Conservation (phyloP, 179 eudicot genomes). For the Silene vulgaris region DNA sequence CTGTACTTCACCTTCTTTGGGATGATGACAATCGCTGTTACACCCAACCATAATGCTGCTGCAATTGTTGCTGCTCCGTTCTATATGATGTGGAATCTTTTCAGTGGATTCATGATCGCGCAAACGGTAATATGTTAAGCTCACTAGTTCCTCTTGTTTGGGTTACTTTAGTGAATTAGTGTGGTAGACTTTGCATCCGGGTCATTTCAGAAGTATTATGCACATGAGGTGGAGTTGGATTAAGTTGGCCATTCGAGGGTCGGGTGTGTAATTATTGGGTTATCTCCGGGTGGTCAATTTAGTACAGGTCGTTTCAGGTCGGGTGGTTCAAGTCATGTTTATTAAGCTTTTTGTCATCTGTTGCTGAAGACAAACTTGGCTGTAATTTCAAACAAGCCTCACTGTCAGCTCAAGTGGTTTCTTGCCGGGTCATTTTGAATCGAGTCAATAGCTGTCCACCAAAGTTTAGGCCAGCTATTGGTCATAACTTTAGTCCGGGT, state of each 20-base stretch:
- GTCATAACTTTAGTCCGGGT: not conserved
- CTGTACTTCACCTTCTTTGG: slow-evolving; percentile 88
- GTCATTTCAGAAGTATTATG: not conserved
- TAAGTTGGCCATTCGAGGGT: not conserved
- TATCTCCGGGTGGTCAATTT: not conserved
- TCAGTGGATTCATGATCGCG: slow-evolving; percentile 85
- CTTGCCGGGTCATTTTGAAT: not conserved
- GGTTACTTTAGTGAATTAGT: not conserved
- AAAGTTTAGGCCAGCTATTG: not conserved
- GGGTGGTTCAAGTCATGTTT: not conserved
- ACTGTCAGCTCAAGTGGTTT: not conserved
- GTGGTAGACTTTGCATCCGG: not conserved
- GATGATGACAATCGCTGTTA: slow-evolving; percentile 78
- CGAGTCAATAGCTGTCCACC: not conserved
- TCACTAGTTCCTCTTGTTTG: not conserved
- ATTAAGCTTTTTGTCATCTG: not conserved
- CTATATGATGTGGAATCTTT: slow-evolving; percentile 91
- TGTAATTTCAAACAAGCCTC: not conserved
- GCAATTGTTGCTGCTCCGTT: slow-evolving; percentile 78
- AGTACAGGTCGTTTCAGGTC: not conserved
- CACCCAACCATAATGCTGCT: slow-evolving; percentile 77
- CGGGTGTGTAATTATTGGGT: not conserved
- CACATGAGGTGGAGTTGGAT: not conserved
- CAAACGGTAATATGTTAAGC: slow-evolving; percentile 43
- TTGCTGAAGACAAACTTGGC: not conserved